Percentiles rank a stretch among this genome's conserved stretches.
phyloP scores from a whole-genome alignment of 2,329 filamentous ascomycete species.

The Fusarium drepaniforme region DNA sequence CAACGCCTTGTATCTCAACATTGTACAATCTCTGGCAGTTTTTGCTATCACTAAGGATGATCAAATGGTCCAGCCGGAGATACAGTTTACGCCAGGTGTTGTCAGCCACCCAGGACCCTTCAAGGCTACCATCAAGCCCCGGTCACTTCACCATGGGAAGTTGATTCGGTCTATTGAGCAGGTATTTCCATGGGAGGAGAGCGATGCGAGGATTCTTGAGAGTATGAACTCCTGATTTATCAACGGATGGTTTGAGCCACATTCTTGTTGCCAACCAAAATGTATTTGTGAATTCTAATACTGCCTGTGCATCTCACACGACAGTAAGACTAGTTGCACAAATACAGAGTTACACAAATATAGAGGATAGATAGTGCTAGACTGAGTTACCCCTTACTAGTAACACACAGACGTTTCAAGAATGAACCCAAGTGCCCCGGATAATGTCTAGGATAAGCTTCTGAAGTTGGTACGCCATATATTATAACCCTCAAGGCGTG shows the following conservation, averaged over 20 bases:
- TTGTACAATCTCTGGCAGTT: slow-evolving; percentile 57
- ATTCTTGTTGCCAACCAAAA: neutral
- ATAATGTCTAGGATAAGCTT: neutral
- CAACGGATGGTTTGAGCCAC: neutral
- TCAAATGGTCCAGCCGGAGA: neutral
- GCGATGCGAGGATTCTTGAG: slow-evolving; percentile 20
- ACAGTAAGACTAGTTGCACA: neutral
- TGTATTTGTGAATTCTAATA: neutral
- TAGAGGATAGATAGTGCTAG: neutral
- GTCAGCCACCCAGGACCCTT: slow-evolving; percentile 32
- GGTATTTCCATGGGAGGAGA: slow-evolving; percentile 29
- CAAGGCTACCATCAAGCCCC: slow-evolving; percentile 22
- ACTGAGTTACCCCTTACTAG: neutral
- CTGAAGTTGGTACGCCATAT: neutral
- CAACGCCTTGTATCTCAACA: slow-evolving; percentile 46
- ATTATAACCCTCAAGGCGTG: neutral
- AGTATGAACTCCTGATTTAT: slow-evolving; percentile 2
- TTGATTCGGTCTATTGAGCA: slow-evolving; percentile 30
- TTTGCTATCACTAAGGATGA: slow-evolving; percentile 52
- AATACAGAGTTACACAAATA: neutral
- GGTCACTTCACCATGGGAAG: slow-evolving; percentile 19
- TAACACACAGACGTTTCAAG: neutral
- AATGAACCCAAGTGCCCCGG: neutral
- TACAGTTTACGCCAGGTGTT: slow-evolving; percentile 27
- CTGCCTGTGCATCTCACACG: neutral